Conservation (phyloP, 2,329 filamentous ascomycete genomes). For the Lachnellula occidentalis region DNA sequence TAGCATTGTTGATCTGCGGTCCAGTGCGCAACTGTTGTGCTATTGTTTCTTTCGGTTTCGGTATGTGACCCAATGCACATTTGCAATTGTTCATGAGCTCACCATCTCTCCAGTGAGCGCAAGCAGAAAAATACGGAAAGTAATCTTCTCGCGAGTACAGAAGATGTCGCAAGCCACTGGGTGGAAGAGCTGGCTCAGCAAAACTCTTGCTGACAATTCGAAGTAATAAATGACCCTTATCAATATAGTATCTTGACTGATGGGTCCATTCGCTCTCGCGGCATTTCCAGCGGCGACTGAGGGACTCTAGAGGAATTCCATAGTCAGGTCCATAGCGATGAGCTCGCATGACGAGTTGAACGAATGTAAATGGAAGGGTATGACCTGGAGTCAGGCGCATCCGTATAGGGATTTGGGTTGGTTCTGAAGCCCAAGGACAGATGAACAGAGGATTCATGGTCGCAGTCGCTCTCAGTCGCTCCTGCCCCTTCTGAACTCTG, state of each 20-base stretch:
- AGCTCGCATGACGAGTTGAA: conserved; percentile 50
- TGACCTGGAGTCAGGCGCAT: conserved; percentile 49
- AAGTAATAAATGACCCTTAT: conserved; percentile 50
- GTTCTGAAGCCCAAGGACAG: conserved; percentile 48
- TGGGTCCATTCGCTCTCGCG: conserved; percentile 50
- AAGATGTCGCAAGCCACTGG: conserved; percentile 47
- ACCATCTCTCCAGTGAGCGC: conserved; percentile 57
- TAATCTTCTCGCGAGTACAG: conserved; percentile 57
- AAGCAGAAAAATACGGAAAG: conserved; percentile 56
- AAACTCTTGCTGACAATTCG: conserved; percentile 51
- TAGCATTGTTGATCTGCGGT: conserved; percentile 12
- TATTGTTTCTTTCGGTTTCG: conserved; percentile 36
- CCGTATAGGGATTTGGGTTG: conserved; percentile 41
- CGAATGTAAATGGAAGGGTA: conserved; percentile 51
- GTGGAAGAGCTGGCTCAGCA: conserved; percentile 45
- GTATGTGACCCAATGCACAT: conserved; percentile 54
- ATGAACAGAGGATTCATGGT: conserved; percentile 51
- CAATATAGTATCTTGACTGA: conserved; percentile 47
- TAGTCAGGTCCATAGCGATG: conserved; percentile 41
- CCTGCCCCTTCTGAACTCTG: conserved; percentile 46
- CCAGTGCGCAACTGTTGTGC: conserved; percentile 28
- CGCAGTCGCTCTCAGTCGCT: conserved; percentile 47
- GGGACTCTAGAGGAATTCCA: conserved; percentile 41
- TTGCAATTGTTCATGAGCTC: conserved; percentile 55
- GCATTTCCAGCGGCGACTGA: conserved; percentile 46